Base-by-base conservation (phyloP, 768 basidiomycete genomes). In the Clitopilus passeckerianus region DNA sequence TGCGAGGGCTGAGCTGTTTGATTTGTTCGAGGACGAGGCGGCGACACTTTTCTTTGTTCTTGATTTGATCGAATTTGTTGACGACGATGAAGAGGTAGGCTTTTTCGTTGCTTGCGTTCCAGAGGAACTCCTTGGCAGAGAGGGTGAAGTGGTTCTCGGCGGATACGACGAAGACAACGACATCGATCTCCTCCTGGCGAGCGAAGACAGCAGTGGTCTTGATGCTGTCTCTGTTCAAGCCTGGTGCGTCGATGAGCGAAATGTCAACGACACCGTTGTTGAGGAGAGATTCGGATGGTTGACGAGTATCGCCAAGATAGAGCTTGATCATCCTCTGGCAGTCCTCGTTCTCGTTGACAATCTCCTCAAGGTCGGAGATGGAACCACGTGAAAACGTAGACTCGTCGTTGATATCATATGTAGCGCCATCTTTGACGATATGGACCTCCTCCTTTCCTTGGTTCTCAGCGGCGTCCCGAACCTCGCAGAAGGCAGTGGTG, bases 91-190 rank as follows among this genome's bases (percentile, higher is more conserved):
- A 99, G 54, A 99, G 77, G 70, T 95, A 96, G 0, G 96, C 94
- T 78, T 98, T 98, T 77, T 99, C 97, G 66, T 93, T 90, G 76
- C 90, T 91, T 1, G 96, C 95, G 66, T 86, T 93, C 78, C 78
- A 83, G 53, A 99, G 81, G 80, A 99, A 98, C 71, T 98, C 95
- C 70, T 90, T 92, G 14, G 94, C 90, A 4, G 94, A 96, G 18
- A 95, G 82, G 0, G 97, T 99, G 72, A 99, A 96, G 78, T 98
- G 96, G 73, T 99, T 98, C 77, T 97, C 95, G 3, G 97, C 94
- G 0, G 92, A 94, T 54, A 97, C 95, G 65, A 98, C 95, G 71
- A 98, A 99, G 59, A 99, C 96, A 59, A 99, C 86, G 22, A 99
- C 96, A 70, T 99, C 97, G 50, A 99, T 98, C 74, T 98, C 95